Evolutionary conservation across 495 filamentous ascomycete genomes (phyloP).

Genomic region (Podospora anserina): DNA sequence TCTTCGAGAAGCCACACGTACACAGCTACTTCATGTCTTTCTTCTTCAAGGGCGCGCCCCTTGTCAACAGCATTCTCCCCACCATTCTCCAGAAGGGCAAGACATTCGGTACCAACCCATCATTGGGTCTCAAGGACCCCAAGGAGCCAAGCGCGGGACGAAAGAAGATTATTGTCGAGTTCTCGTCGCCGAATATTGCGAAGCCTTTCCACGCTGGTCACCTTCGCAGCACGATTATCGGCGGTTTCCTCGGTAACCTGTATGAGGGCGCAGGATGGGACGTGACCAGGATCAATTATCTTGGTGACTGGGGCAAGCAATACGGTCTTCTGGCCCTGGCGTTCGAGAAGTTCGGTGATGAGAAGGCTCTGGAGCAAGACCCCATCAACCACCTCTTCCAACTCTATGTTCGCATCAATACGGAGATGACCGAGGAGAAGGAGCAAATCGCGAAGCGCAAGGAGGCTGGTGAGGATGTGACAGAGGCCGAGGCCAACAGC

Average conservation of each 20-base stretch:
- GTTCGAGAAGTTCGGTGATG: constrained; percentile 58
- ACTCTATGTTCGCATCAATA: constrained; percentile 62
- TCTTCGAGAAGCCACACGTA: constrained; percentile 64
- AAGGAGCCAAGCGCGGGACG: constrained; percentile 65
- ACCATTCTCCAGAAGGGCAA: constrained; percentile 59
- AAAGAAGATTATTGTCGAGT: constrained; percentile 63
- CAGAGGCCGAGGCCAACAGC: constrained; percentile 48
- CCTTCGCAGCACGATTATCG: constrained; percentile 64
- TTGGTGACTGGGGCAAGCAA: constrained; percentile 68
- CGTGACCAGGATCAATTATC: constrained; percentile 61
- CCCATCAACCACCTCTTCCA: constrained; percentile 64
- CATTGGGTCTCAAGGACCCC: constrained; percentile 64
- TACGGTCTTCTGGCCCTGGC: constrained; percentile 60
- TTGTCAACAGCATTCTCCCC: constrained; percentile 60
- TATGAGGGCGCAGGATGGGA: constrained; percentile 61
- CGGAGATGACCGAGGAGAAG: constrained; percentile 55
- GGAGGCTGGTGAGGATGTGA: constrained; percentile 49
- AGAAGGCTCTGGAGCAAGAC: constrained; percentile 53
- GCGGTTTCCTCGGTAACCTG: constrained; percentile 60
- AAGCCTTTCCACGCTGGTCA: constrained; percentile 69
- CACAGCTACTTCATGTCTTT: constrained; percentile 73
- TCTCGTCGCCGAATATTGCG: constrained; percentile 61
- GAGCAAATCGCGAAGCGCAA: constrained; percentile 48
- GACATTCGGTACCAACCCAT: constrained; percentile 64
- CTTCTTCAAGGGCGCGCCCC: constrained; percentile 64